phyloP scores from a whole-genome alignment of 805 yeast genomes.

The Ogataea ganodermae region DNA sequence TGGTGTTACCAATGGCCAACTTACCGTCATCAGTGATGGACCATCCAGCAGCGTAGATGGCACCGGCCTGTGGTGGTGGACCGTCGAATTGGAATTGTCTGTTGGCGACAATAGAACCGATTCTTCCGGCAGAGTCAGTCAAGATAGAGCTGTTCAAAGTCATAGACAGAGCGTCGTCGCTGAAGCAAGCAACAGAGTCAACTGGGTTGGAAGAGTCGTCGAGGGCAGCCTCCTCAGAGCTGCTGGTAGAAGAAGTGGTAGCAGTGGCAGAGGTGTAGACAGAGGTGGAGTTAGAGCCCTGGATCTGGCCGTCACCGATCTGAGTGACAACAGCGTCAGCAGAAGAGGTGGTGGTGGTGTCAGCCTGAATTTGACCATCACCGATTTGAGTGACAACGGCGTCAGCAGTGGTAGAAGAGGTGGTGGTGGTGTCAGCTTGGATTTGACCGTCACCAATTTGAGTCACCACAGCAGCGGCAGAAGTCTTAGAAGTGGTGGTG shows the following conservation, averaged over 20 bases:
- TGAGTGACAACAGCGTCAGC: conserved; percentile 40
- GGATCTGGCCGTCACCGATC: conserved; percentile 29
- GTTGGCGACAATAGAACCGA: conserved; percentile 62
- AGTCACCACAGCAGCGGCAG: conserved; percentile 39
- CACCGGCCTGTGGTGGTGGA: conserved; percentile 65
- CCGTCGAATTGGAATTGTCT: conserved; percentile 68
- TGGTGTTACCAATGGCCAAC: conserved; percentile 52
- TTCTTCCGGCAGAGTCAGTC: conserved; percentile 50
- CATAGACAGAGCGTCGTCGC: conserved; percentile 44
- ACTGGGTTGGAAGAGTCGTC: conserved; percentile 36
- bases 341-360: conserved; percentile 39
- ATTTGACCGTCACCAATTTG: conserved; percentile 57
- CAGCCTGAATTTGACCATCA: conserved; percentile 31
- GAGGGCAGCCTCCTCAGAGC: conserved; percentile 28
- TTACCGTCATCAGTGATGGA: conserved; percentile 46
- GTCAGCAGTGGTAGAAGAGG: conserved; percentile 33
- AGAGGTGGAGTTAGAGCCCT: conserved; percentile 40
- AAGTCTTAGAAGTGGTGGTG: conserved; percentile 27
- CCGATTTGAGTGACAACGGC: conserved; percentile 35
- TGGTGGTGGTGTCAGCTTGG: conserved; percentile 38
- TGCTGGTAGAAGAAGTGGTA: conserved; percentile 6
- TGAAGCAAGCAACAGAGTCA: conserved; percentile 38
- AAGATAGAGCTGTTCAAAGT: conserved; percentile 43
- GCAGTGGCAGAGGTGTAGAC: conserved; percentile 32
- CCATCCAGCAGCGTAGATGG: conserved; percentile 56